Evolutionary conservation across 345 rosid genomes (phyloP).

Genomic region (Alliaria petiolata): DNA sequence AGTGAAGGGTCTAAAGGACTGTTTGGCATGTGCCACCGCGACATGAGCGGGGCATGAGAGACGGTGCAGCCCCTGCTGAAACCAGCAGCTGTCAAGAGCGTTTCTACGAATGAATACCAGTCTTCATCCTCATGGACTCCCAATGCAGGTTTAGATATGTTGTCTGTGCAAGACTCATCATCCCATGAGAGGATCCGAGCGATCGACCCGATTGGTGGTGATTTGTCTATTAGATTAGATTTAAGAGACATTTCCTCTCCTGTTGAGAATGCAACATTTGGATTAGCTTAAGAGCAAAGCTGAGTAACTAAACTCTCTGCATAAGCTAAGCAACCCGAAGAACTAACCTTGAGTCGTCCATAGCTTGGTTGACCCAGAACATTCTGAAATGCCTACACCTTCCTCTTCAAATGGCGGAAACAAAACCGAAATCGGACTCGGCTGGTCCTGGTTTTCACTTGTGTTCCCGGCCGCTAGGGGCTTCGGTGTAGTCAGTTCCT

Average conservation of each 20-base stretch:
- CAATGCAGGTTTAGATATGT: constrained; percentile 34
- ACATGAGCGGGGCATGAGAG: constrained; percentile 34
- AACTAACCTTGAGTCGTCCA: constrained; percentile 39
- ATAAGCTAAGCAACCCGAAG: not conserved
- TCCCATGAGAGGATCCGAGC: constrained; percentile 63
- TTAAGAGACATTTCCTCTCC: constrained; percentile 44
- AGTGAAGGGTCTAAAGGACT: constrained; percentile 71
- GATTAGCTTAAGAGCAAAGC: constrained; percentile 46
- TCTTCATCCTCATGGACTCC: constrained; percentile 50
- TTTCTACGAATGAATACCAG: constrained; percentile 54
- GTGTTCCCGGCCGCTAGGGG: constrained; percentile 36
- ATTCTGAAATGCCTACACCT: constrained; percentile 40
- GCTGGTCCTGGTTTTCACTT: constrained; percentile 78
- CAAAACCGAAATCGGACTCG: constrained; percentile 87
- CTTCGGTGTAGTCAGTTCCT: constrained; percentile 42
- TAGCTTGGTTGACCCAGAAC: constrained; percentile 40
- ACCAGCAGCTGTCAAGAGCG: constrained; percentile 55
- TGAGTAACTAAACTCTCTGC: constrained; percentile 8
- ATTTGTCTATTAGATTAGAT: constrained; percentile 79
- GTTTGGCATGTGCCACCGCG: constrained; percentile 59
- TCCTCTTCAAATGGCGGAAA: constrained; percentile 78
- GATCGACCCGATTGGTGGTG: constrained; percentile 69
- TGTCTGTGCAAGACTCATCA: constrained; percentile 39
- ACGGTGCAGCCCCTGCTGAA: constrained; percentile 40
- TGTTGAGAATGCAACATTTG: constrained; percentile 47